Base-by-base conservation (phyloP, 2,329 filamentous ascomycete species). In the Penicillium sp. region DNA sequence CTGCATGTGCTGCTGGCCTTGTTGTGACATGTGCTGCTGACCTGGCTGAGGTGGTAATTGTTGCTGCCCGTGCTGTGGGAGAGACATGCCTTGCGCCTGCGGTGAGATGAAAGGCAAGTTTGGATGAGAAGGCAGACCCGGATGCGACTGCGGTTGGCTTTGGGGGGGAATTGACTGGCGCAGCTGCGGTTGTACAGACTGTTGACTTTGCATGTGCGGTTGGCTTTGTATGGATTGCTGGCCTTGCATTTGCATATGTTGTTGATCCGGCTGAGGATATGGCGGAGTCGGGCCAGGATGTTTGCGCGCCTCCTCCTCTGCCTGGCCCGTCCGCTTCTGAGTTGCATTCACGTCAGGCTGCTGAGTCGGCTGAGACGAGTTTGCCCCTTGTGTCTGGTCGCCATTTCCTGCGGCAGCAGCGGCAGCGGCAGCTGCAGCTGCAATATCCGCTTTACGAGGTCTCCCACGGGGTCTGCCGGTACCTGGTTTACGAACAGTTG, bases 381-480 rank as follows among this genome's bases (percentile, higher is more conserved):
- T 52, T 0, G 59, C 52, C 8, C 26, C 46, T 20, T 55, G 53
- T 10, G 20, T 37, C 15, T 59, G 55, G 13, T 61, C 64, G 5
- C 59, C 59, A 33, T 46, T 53, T 7, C 55, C 55, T 2, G 63
- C 62, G 7, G 56, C 64, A 0, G 65, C 67, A 0, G 55, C 62
- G 0, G 55, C 62, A 5, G 60, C 66, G 0, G 61, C 55, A 26
- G 61, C 46, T 15, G 65, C 61, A 3, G 67, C 67, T 4, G 62
- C 59, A 21, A 69, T 58, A 55, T 70, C 68, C 2, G 62, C 66
- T 52, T 71, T 71, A 6, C 66, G 66, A 46, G 68, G 68, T 40
- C 68, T 59, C 15, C 68, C 68, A 24, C 68, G 68, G 12, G 66
- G 68, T 9, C 68, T 62, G 6, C 68, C 68, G 0, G 67, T 70